A percentile compares a stretch with the other conserved stretches of the same genome.
phyloP scores from a whole-genome alignment of 129 eudicot genomes.

The Artemisia tridentata region DNA sequence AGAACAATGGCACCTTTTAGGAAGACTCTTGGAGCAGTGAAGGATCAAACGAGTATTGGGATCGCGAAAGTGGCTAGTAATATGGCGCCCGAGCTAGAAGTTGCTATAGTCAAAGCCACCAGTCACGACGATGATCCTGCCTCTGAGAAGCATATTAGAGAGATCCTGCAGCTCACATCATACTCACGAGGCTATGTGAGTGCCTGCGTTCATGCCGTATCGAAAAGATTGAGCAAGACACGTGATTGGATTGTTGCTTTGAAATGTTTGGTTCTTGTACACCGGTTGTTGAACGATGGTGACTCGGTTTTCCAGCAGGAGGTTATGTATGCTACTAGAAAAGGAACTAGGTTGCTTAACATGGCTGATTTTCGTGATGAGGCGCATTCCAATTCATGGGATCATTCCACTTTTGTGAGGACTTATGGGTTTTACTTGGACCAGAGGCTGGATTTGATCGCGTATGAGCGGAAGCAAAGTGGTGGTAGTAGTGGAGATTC shows the following conservation, averaged over 20 bases:
- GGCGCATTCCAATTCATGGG: conserved; percentile 64
- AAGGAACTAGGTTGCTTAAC: conserved; percentile 48
- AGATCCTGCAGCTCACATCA: conserved; percentile 60
- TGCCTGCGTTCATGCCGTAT: conserved; percentile 51
- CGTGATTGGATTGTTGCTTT: conserved; percentile 82
- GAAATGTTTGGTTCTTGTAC: conserved; percentile 56
- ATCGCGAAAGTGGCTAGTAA: conserved; percentile 38
- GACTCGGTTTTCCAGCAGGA: conserved; percentile 40
- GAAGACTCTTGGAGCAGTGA: conserved; percentile 75
- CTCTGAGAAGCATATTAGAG: conserved; percentile 56
- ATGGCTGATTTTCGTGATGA: conserved; percentile 47
- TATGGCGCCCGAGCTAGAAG: conserved; percentile 53
- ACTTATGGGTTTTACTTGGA: conserved; percentile 71
- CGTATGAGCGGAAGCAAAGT: conserved; percentile 46
- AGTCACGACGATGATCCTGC: conserved; percentile 63
- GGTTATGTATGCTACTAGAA: conserved; percentile 67
- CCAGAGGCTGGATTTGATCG: conserved; percentile 65
- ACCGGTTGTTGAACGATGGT: conserved; percentile 63
- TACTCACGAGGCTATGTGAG: conserved; percentile 54
- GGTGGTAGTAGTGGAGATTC: conserved; percentile 37
- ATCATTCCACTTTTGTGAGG: conserved; percentile 77
- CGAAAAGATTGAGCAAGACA: conserved; percentile 61
- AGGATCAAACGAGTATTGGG: conserved; percentile 38
- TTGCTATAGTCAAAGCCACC: conserved; percentile 35
- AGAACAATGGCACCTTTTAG: conserved; percentile 41